A percentile compares a stretch with the other conserved stretches of the same genome.
Evolutionary conservation across 805 yeast genomes (phyloP).

Genomic region (Candida silvicultrix): DNA sequence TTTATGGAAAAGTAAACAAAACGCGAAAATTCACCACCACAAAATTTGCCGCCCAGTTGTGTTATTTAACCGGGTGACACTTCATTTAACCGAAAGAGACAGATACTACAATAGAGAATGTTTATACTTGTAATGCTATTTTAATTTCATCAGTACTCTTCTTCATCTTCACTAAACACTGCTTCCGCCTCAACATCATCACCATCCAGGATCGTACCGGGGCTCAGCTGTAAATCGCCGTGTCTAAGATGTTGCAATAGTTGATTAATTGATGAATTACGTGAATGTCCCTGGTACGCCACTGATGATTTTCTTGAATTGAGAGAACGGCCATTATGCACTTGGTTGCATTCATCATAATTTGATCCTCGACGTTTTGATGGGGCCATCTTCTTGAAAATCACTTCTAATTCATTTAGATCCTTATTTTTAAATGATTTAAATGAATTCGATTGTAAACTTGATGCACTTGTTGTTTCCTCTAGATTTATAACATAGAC

Average conservation of each 20-base stretch:
- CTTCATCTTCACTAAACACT: neutral
- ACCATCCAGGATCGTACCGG: neutral
- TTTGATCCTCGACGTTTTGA: neutral
- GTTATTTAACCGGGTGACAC: too few species aligned
- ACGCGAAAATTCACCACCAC: too few species aligned
- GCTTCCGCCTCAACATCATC: neutral
- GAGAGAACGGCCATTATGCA: too few species aligned
- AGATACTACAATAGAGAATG: too few species aligned
- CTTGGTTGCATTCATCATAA: neutral
- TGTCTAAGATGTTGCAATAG: neutral
- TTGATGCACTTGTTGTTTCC: slow-evolving; percentile 6
- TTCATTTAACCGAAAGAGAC: too few species aligned
- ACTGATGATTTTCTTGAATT: neutral
- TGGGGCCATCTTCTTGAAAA: slow-evolving; percentile 6
- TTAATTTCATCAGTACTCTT: too few species aligned
- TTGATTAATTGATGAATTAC: neutral
- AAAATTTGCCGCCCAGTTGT: too few species aligned
- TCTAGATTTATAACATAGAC: slow-evolving; percentile 19
- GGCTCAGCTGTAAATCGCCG: neutral
- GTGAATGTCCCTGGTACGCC: neutral
- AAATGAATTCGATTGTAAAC: neutral
- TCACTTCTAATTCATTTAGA: slow-evolving; percentile 7
- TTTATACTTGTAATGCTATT: too few species aligned
- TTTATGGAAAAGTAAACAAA: too few species aligned
- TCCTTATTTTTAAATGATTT: slow-evolving; percentile 8